phyloP scores from a whole-genome alignment of 2,329 filamentous ascomycete genomes.

The Fusarium bactridioides region DNA sequence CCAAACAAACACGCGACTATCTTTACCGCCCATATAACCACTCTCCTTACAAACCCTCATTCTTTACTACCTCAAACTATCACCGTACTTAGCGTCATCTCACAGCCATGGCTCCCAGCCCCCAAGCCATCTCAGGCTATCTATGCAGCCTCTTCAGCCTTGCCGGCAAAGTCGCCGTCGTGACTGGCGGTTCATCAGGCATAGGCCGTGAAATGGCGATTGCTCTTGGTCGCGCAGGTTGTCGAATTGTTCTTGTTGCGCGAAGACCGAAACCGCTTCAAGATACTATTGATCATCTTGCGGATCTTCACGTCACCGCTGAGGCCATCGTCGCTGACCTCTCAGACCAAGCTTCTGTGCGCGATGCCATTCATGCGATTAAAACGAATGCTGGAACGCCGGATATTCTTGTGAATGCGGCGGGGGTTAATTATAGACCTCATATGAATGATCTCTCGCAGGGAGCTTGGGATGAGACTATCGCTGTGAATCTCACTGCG shows the following conservation, averaged over 20 bases:
- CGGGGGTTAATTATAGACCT: conserved; percentile 43
- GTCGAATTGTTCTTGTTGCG: conserved; percentile 44
- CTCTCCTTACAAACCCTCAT: neutral
- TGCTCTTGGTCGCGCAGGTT: conserved; percentile 43
- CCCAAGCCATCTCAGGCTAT: conserved; percentile 27
- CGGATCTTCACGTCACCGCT: conserved; percentile 37
- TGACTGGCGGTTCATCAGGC: conserved; percentile 47
- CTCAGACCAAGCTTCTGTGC: conserved; percentile 20
- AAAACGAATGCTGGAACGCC: conserved; percentile 35
- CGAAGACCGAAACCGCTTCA: conserved; percentile 37
- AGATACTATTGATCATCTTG: conserved; percentile 37
- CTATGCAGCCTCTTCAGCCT: conserved; percentile 44
- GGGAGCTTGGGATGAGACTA: conserved; percentile 43
- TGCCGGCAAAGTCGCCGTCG: conserved; percentile 41
- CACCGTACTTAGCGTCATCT: neutral
- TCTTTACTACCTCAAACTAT: neutral
- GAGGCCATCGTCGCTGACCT: conserved; percentile 31
- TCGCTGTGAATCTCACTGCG: conserved; percentile 46
- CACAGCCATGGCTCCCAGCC: conserved; percentile 21
- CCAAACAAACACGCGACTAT: neutral
- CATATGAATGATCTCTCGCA: conserved; percentile 42
- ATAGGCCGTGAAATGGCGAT: conserved; percentile 46
- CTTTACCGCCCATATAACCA: fast-evolving
- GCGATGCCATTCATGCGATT: conserved; percentile 31
- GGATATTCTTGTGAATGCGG: conserved; percentile 47